These are phyloP conservation scores for Lachnum nothofagi DNA, from an alignment of 2,329 filamentous ascomycete genomes.

Conservation along the genomic window DNA sequence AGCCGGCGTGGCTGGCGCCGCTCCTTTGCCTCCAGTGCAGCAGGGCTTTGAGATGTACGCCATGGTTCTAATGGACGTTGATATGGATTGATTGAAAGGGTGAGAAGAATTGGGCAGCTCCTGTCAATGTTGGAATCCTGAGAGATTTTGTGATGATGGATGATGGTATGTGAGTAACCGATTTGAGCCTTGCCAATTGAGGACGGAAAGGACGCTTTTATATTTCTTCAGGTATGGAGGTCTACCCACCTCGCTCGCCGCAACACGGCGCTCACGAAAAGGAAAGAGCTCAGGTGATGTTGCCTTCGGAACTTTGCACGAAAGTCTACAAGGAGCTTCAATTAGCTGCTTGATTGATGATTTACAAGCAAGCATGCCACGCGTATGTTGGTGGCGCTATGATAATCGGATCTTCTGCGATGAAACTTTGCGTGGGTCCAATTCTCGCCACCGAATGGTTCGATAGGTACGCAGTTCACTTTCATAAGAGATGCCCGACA, in stretches of 20 bases:
- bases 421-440: constrained; percentile 12
- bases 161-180: background rate
- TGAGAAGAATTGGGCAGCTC: background rate
- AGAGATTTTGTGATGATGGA: background rate
- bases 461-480: background rate
- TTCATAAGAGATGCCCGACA: background rate
- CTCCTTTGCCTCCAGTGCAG: background rate
- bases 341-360: constrained; percentile 10
- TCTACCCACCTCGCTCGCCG: too few relatives aligned
- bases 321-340: constrained; percentile 3
- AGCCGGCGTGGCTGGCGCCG: background rate
- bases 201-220: constrained; percentile 8
- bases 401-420: background rate
- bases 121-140: background rate
- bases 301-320: constrained; percentile 11
- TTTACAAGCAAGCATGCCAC: constrained; percentile 13
- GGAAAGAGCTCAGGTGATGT: constrained; percentile 11
- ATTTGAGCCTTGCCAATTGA: background rate
- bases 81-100: background rate
- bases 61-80: constrained; percentile 7
- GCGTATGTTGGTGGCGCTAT: constrained; percentile 3
- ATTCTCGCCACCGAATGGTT: background rate
- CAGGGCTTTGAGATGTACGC: constrained; percentile 9
- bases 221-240: constrained; percentile 13
- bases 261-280: too few relatives aligned